Evolutionary conservation across 148 eudicot species (phyloP), one percentile per base, ranked within the genome.

Genomic region (Arctostaphylos glauca): DNA sequence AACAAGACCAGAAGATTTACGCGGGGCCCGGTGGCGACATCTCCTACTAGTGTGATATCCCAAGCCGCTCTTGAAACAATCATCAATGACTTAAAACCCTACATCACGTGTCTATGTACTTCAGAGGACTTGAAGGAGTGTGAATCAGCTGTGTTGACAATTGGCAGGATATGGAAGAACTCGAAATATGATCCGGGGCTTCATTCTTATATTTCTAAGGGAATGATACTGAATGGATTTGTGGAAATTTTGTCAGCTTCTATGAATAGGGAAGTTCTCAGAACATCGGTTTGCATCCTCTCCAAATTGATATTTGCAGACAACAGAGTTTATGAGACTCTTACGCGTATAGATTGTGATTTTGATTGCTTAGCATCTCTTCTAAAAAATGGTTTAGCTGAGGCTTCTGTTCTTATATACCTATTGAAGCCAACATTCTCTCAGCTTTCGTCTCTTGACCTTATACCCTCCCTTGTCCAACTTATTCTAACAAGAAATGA

Each of bases 41-140:
- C 92, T 49, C 91, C 90, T 31, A 89, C 88, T n/a, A 88, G 89
- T 81, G 88, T 90, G 62, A 85, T 88, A 82, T 88, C 92, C 79
- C 91, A 90, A 87, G 91, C 91, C 81, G 84, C 89, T 23, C 60
- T 87, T 79, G 92, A 90, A 74, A 73, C 88, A 79, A 81, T 88
- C 47, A 90, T 87, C 46, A 90, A 84, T 75, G 87, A 82, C 15
- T 80, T 90, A 59, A 87, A 87, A 74, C 92, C 92, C 66, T 77
- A 80, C 74, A 79, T 90, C 56, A 81, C 89, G 5, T 85, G 89
- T 82, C 86, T 90, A 10, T 88, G 91, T 31, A 86, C 44, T 81
- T 90, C 92, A 2, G 91, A 90, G 71, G 86, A 90, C 82, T 84
- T 90, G 44, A 81, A 84, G 81, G 92, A 90, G 83, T 90, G 92